Evolutionary conservation across 495 filamentous ascomycete species (phyloP).

Genomic region (Melanomma pulvis-pyrius): DNA sequence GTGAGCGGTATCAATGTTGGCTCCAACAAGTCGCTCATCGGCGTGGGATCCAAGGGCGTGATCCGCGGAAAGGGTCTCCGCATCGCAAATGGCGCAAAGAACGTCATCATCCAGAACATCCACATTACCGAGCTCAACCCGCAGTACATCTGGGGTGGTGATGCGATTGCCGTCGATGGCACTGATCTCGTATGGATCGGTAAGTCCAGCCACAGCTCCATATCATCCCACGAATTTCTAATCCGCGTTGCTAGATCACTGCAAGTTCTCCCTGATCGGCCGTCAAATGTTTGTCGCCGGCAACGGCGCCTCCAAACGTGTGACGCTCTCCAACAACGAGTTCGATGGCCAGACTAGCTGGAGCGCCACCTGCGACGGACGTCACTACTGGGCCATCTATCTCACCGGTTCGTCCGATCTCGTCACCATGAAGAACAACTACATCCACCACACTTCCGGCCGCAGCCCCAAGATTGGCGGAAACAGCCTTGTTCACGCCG

Average conservation of each 20-base stretch:
- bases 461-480: constrained; percentile 56
- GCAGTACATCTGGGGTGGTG: constrained; percentile 56
- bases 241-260: constrained; percentile 17
- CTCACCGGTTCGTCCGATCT: constrained; percentile 50
- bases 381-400: constrained; percentile 60
- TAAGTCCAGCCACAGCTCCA: not conserved
- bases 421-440: constrained; percentile 52
- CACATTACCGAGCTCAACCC: constrained; percentile 54
- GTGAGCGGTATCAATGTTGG: constrained; percentile 50
- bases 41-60: constrained; percentile 45
- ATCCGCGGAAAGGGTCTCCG: constrained; percentile 54
- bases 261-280: constrained; percentile 51
- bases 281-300: constrained; percentile 51
- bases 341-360: constrained; percentile 55
- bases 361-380: constrained; percentile 56
- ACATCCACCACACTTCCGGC: constrained; percentile 57
- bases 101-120: constrained; percentile 57
- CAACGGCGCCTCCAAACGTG: constrained; percentile 41
- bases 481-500: constrained; percentile 54
- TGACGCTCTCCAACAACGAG: constrained; percentile 51
- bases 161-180: constrained; percentile 52
- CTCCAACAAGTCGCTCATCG: constrained; percentile 53
- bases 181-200: constrained; percentile 52
- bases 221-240: not conserved
- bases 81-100: constrained; percentile 48